phyloP scores from a whole-genome alignment of 2,329 filamentous ascomycete species.

The Echinosphaeria canescens region DNA sequence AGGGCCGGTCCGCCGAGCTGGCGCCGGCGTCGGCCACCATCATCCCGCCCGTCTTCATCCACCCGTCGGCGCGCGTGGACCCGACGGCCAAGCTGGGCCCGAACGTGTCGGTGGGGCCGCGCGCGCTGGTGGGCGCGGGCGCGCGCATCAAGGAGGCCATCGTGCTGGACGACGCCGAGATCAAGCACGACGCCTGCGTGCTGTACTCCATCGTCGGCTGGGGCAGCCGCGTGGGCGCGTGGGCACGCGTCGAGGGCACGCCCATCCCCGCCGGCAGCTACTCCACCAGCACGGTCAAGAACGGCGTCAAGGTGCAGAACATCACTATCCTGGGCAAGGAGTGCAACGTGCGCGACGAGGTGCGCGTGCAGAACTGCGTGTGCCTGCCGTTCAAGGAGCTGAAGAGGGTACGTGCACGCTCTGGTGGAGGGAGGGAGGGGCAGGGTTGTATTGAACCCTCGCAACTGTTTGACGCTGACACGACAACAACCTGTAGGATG shows the following conservation, averaged over 20 bases:
- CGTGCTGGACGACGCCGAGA: constrained; percentile 82
- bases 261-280: constrained; percentile 76
- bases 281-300: constrained; percentile 88
- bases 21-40: constrained; percentile 70
- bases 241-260: constrained; percentile 92
- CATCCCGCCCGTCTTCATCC: constrained; percentile 83
- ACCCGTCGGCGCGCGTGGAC: constrained; percentile 76
- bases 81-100: constrained; percentile 92
- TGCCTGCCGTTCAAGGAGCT: constrained; percentile 96
- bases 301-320: constrained; percentile 95
- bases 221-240: constrained; percentile 91
- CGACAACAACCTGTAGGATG: constrained; percentile 34
- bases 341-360: constrained; percentile 80
- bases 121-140: constrained; percentile 64
- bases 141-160: constrained; percentile 90
- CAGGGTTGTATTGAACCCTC: too few relatives aligned
- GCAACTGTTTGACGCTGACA: neutral
- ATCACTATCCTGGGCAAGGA: constrained; percentile 97
- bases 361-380: constrained; percentile 92
- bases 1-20: constrained; percentile 63
- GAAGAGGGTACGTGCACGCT: constrained; percentile 53
- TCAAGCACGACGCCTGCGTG: constrained; percentile 92
- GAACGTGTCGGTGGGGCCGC: constrained; percentile 91
- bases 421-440: neutral
- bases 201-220: constrained; percentile 94